phyloP scores from a whole-genome alignment of 2,329 filamentous ascomycete genomes.

The Aspergillus fumigatus region DNA sequence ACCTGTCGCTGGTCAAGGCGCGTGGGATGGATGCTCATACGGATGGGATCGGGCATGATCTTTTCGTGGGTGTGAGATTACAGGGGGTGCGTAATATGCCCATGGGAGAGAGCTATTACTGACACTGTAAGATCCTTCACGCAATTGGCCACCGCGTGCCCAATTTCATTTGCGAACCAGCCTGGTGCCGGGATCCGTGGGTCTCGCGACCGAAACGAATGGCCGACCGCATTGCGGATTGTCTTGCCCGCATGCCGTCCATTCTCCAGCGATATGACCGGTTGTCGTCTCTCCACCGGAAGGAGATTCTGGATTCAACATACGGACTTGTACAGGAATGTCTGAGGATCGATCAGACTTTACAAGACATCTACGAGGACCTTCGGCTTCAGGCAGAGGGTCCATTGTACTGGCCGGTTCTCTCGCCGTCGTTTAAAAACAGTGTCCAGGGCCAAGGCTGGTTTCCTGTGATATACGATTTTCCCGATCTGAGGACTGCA shows the following conservation, averaged over 20 bases:
- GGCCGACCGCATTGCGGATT: slow-evolving; percentile 27
- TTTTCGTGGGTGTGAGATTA: slow-evolving; percentile 30
- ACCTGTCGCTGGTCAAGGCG: slow-evolving; percentile 27
- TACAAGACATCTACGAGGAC: slow-evolving; percentile 22
- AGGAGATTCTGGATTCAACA: slow-evolving; percentile 9
- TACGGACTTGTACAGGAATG: slow-evolving; percentile 19
- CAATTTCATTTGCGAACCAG: slow-evolving; percentile 24
- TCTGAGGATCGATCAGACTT: slow-evolving; percentile 24
- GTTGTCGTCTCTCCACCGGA: slow-evolving; percentile 12
- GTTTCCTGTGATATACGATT: slow-evolving; percentile 30
- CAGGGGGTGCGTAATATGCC: slow-evolving; percentile 14
- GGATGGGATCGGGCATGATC: slow-evolving; percentile 27
- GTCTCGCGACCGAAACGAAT: slow-evolving; percentile 19
- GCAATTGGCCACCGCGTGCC: slow-evolving; percentile 18
- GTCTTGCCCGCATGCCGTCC: slow-evolving; percentile 22
- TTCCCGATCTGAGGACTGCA: slow-evolving; percentile 23
- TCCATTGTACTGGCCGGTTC: slow-evolving; percentile 28
- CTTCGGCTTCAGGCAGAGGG: slow-evolving; percentile 17
- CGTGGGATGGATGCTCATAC: slow-evolving; percentile 30
- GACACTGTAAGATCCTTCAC: slow-evolving; percentile 24
- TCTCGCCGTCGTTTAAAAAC: slow-evolving; percentile 13
- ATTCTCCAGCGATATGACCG: slow-evolving; percentile 17
- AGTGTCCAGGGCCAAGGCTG: slow-evolving; percentile 11
- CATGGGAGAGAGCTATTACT: neutral
- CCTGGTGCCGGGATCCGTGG: slow-evolving; percentile 31